Evolutionary conservation across 805 yeast species (phyloP).

Genomic region (Wickerhamiella occidentalis): DNA sequence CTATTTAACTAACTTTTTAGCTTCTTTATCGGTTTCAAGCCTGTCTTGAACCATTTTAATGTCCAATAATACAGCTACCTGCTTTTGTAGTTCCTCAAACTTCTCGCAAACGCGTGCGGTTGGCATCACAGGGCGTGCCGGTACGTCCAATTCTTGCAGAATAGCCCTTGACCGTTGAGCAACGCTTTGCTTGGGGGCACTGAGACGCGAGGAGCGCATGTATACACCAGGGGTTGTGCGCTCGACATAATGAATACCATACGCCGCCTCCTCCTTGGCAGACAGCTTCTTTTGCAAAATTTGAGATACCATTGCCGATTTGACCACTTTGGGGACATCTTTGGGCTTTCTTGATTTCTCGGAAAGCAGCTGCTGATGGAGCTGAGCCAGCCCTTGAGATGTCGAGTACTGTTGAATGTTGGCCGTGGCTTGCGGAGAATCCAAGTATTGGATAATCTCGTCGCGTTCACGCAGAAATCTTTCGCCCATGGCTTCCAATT

Average conservation of each 20-base stretch:
- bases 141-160: slow-evolving; percentile 66
- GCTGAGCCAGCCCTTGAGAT: slow-evolving; percentile 79
- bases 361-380: slow-evolving; percentile 64
- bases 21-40: slow-evolving; percentile 61
- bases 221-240: slow-evolving; percentile 57
- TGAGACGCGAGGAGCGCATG: slow-evolving; percentile 65
- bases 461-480: slow-evolving; percentile 76
- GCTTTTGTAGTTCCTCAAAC: slow-evolving; percentile 62
- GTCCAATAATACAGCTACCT: slow-evolving; percentile 63
- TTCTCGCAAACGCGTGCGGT: slow-evolving; percentile 64
- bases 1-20: slow-evolving; percentile 21
- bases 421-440: slow-evolving; percentile 65
- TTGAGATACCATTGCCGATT: slow-evolving; percentile 21
- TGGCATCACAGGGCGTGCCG: slow-evolving; percentile 78
- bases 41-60: slow-evolving; percentile 80
- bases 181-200: slow-evolving; percentile 65
- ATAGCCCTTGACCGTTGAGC: slow-evolving; percentile 49
- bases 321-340: slow-evolving; percentile 9
- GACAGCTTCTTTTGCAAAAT: slow-evolving; percentile 44
- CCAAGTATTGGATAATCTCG: slow-evolving; percentile 61
- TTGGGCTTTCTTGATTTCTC: slow-evolving; percentile 40
- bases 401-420: slow-evolving; percentile 64
- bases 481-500: slow-evolving; percentile 85
- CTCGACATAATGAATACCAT: slow-evolving; percentile 63
- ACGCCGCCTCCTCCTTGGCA: slow-evolving; percentile 67